Evolutionary conservation across 148 eudicot genomes (phyloP).

Genomic region (Bassia scoparia): DNA sequence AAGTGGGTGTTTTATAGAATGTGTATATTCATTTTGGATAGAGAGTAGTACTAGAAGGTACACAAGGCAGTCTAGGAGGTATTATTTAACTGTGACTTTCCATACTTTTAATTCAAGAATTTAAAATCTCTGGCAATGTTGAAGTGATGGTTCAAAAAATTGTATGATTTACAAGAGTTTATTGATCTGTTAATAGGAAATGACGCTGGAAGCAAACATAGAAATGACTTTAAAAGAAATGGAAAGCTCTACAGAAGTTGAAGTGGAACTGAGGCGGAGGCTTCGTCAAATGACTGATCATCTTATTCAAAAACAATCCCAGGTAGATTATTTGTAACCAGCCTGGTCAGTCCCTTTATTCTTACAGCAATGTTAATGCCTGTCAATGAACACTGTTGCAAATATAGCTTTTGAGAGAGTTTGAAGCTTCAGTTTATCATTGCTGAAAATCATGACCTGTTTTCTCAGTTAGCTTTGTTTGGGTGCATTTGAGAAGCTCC

Average conservation of each 20-base stretch:
- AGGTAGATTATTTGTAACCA: constrained; percentile 34
- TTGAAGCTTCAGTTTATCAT: background rate
- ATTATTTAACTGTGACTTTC: constrained; percentile 1
- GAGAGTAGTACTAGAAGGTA: no score
- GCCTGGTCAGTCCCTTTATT: constrained; percentile 12
- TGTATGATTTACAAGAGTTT: constrained; percentile 4
- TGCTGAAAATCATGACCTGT: background rate
- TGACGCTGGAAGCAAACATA: constrained; percentile 55
- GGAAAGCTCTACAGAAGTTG: constrained; percentile 78
- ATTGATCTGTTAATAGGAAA: constrained; percentile 43
- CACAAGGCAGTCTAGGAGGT: no score
- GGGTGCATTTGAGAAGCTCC: no score
- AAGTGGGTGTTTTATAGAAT: no score
- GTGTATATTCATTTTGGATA: no score
- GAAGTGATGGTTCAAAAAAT: background rate
- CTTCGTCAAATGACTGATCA: constrained; percentile 94
- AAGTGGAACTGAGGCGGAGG: constrained; percentile 78
- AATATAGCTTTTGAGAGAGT: background rate
- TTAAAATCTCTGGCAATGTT: background rate
- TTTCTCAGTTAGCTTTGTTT: background rate
- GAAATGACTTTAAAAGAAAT: constrained; percentile 56
- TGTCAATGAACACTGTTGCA: background rate
- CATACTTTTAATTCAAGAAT: background rate
- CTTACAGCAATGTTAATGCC: constrained; percentile 4
- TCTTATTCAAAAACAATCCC: constrained; percentile 92